Conservation (phyloP, 805 yeast species). For the Saturnispora zaruensis region DNA sequence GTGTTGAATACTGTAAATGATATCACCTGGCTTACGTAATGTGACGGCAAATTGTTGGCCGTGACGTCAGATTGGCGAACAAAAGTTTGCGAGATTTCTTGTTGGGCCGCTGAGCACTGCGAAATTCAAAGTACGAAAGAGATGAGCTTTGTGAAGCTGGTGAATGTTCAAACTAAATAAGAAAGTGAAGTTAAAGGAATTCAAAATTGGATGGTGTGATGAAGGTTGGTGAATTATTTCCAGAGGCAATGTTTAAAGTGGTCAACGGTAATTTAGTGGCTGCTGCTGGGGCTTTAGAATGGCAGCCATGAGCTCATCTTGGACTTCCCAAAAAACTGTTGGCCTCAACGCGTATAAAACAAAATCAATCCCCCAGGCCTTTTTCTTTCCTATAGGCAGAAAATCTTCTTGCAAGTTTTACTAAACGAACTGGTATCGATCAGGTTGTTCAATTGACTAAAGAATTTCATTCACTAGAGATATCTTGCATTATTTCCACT, state of each 20-base stretch:
- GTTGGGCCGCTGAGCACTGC: slow-evolving; percentile 3
- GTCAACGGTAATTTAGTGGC: not conserved
- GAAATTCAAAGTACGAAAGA: not conserved
- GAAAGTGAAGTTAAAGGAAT: not conserved
- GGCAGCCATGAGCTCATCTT: slow-evolving; percentile 1
- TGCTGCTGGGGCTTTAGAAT: not conserved
- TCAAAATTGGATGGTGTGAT: not conserved
- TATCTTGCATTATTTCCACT: not conserved
- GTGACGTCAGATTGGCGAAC: slow-evolving; percentile 1
- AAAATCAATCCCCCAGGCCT: not conserved
- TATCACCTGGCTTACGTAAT: not conserved
- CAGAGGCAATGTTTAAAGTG: not conserved
- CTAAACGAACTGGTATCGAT: not conserved
- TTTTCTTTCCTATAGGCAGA: not conserved
- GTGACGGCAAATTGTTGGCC: slow-evolving; percentile 3
- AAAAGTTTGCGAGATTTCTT: not conserved
- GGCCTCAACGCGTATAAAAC: slow-evolving; percentile 11
- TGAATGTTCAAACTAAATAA: not conserved
- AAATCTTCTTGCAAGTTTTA: not conserved
- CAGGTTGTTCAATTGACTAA: not conserved
- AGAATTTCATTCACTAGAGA: not conserved
- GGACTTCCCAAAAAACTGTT: slow-evolving; percentile 5
- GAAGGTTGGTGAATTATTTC: too few species aligned
- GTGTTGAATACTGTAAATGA: not conserved
- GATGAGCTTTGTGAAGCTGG: not conserved